phyloP scores from a whole-genome alignment of 1,139 yeast species.

The Blastobotrys arbuscula region DNA sequence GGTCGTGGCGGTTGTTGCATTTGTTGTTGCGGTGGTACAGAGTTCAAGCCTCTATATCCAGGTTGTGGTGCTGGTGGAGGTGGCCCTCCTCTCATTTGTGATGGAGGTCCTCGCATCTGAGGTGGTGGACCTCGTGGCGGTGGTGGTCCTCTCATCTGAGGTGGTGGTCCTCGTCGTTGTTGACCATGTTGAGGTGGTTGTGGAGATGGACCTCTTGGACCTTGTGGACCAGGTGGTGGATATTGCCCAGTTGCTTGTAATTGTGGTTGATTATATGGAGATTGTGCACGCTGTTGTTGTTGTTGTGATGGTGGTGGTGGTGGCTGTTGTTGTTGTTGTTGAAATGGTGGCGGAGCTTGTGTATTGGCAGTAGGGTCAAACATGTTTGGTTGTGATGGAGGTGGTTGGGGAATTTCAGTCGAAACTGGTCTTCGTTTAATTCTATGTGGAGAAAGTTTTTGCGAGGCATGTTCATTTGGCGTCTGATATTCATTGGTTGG shows the following conservation, averaged over 20 bases:
- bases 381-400: slow-evolving; percentile 14
- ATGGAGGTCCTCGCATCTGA: background rate
- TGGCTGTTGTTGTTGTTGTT: slow-evolving; percentile 2
- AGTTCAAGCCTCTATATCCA: slow-evolving; percentile 3
- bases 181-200: slow-evolving; percentile 9
- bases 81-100: background rate
- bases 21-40: slow-evolving; percentile 9
- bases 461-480: slow-evolving; percentile 1
- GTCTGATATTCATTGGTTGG: background rate
- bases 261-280: slow-evolving; percentile 10
- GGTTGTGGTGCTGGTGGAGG: slow-evolving; percentile 8
- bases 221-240: background rate
- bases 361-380: slow-evolving; percentile 24
- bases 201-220: slow-evolving; percentile 4
- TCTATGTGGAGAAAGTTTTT: background rate
- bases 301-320: background rate
- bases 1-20: slow-evolving; percentile 1
- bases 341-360: background rate
- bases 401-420: background rate
- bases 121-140: slow-evolving; percentile 8
- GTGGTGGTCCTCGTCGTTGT: slow-evolving; percentile 7
- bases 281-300: background rate
- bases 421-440: slow-evolving; percentile 9
- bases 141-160: background rate
- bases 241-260: background rate